Evolutionary conservation across 129 eudicot species (phyloP).

Genomic region (Flaveria brownii): DNA sequence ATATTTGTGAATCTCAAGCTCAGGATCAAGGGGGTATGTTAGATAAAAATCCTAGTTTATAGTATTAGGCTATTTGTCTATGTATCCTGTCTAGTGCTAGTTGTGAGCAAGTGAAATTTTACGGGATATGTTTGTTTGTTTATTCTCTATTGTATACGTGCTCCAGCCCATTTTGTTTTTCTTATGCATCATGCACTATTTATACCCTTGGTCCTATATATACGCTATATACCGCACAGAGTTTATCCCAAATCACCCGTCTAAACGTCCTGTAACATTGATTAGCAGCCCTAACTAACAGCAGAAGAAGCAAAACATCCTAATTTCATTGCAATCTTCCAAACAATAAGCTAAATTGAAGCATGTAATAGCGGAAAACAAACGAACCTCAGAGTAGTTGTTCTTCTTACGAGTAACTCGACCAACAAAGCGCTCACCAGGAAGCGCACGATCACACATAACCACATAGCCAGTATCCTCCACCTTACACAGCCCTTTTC

Average conservation of each 20-base stretch:
- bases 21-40: background rate
- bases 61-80: background rate
- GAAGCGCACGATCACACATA: conserved; percentile 94
- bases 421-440: conserved; percentile 92
- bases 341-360: background rate
- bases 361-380: background rate
- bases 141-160: background rate
- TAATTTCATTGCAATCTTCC: background rate
- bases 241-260: background rate
- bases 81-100: background rate
- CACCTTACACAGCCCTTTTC: conserved; percentile 83
- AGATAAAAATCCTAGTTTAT: background rate
- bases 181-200: too few species aligned
- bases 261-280: background rate
- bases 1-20: background rate
- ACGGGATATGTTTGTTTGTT: too few species aligned
- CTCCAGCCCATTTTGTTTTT: too few species aligned
- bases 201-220: too few species aligned
- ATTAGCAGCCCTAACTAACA: conserved; percentile 11
- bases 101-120: too few species aligned
- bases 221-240: too few species aligned
- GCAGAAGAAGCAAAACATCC: background rate
- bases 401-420: conserved; percentile 77
- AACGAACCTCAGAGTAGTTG: conserved; percentile 72
- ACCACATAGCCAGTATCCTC: conserved; percentile 75